These are phyloP conservation scores for Trichoderma breve DNA, from an alignment of 2,329 filamentous ascomycete genomes.

Conservation along the genomic window DNA sequence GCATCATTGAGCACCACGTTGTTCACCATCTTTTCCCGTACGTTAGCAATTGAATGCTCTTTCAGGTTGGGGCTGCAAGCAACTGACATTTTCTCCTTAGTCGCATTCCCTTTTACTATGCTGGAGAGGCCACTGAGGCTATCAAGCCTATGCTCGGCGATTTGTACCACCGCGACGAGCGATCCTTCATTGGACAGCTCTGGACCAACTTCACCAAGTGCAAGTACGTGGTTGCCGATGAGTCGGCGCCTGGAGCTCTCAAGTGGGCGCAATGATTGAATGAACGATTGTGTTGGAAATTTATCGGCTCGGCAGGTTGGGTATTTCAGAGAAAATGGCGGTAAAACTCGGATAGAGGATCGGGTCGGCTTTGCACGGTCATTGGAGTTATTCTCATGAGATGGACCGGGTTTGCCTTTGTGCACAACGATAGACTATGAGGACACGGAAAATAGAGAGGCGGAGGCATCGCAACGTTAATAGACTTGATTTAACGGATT, in stretches of 20 bases:
- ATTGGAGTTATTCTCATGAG: neutral
- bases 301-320: neutral
- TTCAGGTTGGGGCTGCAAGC: neutral
- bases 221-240: conserved; percentile 16
- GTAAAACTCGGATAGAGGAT: conserved; percentile 10
- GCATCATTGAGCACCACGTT: conserved; percentile 60
- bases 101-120: conserved; percentile 19
- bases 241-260: conserved; percentile 14
- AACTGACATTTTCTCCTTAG: neutral
- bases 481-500: neutral
- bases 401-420: neutral
- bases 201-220: conserved; percentile 17
- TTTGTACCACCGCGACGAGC: conserved; percentile 8
- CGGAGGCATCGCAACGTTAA: neutral
- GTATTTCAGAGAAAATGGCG: neutral
- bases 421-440: neutral
- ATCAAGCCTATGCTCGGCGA: conserved; percentile 19
- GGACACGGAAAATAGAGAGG: neutral
- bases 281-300: neutral
- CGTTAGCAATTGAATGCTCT: neutral
- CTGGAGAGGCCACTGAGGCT: conserved; percentile 13
- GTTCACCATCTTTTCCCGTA: conserved; percentile 56
- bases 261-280: conserved; percentile 15
- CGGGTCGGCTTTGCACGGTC: neutral
- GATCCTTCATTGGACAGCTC: conserved; percentile 10